phyloP scores from a whole-genome alignment of 2,329 filamentous ascomycete genomes.

The Stemphylium vesicarium region DNA sequence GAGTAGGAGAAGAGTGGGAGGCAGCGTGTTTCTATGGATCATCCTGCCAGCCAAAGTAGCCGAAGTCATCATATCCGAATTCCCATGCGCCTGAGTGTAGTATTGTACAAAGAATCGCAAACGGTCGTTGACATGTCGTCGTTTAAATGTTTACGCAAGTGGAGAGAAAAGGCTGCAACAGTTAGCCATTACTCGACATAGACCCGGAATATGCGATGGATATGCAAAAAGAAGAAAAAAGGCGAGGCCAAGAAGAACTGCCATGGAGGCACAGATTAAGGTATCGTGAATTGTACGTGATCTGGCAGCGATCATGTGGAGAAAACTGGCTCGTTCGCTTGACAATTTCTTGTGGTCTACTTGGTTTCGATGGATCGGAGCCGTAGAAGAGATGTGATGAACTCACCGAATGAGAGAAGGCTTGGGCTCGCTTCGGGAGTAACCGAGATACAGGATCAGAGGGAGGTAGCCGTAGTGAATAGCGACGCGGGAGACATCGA shows the following conservation, averaged over 20 bases:
- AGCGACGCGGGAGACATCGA: slow-evolving; percentile 90
- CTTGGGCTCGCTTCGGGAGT: slow-evolving; percentile 90
- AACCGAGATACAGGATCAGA: slow-evolving; percentile 95
- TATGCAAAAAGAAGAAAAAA: not conserved
- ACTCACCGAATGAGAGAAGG: slow-evolving; percentile 76
- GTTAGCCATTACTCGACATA: slow-evolving; percentile 25
- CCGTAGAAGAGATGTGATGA: not conserved
- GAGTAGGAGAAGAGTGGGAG: slow-evolving; percentile 25
- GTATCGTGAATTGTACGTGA: too few relatives aligned
- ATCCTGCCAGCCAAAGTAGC: slow-evolving; percentile 13
- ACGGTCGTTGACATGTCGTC: slow-evolving; percentile 22
- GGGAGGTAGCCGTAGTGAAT: slow-evolving; percentile 99
- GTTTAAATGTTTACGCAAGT: slow-evolving; percentile 36
- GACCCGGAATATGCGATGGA: not conserved
- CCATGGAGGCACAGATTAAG: not conserved
- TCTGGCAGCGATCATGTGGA: not conserved
- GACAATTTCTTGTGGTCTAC: not conserved
- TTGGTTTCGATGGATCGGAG: not conserved
- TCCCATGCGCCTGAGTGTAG: slow-evolving; percentile 35
- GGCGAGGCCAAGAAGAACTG: not conserved
- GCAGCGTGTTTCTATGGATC: not conserved
- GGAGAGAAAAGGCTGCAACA: slow-evolving; percentile 46
- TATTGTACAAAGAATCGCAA: slow-evolving; percentile 41
- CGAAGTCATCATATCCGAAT: slow-evolving; percentile 21
- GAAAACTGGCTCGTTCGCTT: not conserved